Evolutionary conservation across 1,139 yeast species (phyloP).

Genomic region (Sugiyamaella sp.): DNA sequence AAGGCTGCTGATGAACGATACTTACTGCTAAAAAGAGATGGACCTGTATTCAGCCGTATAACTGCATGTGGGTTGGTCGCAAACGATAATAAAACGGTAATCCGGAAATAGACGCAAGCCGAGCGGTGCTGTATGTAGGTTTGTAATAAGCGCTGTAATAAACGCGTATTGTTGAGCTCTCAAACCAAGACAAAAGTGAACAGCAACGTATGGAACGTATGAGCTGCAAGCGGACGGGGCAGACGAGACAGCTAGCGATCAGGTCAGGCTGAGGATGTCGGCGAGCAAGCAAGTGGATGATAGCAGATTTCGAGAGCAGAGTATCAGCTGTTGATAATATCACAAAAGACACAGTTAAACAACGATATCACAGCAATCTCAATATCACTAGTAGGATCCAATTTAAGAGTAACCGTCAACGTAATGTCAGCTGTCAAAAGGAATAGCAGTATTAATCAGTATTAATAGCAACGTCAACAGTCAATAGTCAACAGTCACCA

Average conservation of each 20-base stretch:
- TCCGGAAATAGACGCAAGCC: not conserved
- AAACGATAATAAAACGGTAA: not conserved
- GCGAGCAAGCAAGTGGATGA: too few species aligned
- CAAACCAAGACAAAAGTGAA: not conserved
- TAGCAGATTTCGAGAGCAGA: not conserved
- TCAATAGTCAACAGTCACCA: not conserved
- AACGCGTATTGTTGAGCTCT: not conserved
- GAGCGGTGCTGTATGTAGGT: not conserved
- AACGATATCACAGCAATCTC: too few species aligned
- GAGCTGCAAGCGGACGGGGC: not conserved
- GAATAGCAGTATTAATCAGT: not conserved
- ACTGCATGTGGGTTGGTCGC: constrained; percentile 1
- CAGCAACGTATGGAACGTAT: not conserved
- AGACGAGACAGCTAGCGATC: too few species aligned
- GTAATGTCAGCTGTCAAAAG: not conserved
- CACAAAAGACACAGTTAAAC: too few species aligned
- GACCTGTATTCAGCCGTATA: constrained; percentile 6
- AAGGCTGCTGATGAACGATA: not conserved
- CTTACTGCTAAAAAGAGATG: not conserved
- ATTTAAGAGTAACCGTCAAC: too few species aligned
- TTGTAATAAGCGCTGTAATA: too few species aligned
- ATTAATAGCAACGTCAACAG: too few species aligned
- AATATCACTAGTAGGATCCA: too few species aligned
- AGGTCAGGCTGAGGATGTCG: too few species aligned
- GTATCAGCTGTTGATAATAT: too few species aligned